A percentile compares a stretch with the other conserved stretches of the same genome.
Evolutionary conservation across 176 grass and related monocot species (phyloP).

Genomic region (Oryza punctata): DNA sequence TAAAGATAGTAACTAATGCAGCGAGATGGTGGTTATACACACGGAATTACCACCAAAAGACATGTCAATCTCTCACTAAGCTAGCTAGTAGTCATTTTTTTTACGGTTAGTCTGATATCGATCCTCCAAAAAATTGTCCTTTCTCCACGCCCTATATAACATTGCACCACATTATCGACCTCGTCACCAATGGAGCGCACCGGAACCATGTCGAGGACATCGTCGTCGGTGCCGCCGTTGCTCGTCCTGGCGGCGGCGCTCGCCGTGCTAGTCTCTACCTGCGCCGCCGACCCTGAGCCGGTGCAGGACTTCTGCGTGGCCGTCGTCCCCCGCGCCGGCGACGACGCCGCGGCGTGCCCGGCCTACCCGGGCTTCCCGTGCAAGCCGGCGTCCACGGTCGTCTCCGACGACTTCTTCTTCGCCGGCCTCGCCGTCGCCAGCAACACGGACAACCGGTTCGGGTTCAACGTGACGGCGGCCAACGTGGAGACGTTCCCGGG

Average conservation of each 20-base stretch:
- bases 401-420: conserved; percentile 89
- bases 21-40: not conserved
- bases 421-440: conserved; percentile 26
- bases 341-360: conserved; percentile 11
- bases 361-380: conserved; percentile 49
- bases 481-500: conserved; percentile 75
- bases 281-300: conserved; percentile 57
- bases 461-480: conserved; percentile 22
- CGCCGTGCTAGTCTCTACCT: conserved; percentile 14
- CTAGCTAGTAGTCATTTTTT: not conserved
- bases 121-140: not conserved
- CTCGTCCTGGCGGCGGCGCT: not conserved
- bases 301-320: conserved; percentile 91
- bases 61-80: not conserved
- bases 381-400: conserved; percentile 53
- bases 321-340: not conserved
- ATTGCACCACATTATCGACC: too few species aligned
- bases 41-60: conserved; percentile 17
- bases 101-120: too few species aligned
- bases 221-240: not conserved
- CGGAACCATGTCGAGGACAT: not conserved
- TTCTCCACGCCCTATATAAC: not conserved
- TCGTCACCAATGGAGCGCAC: not conserved
- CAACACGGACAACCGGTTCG: conserved; percentile 42
- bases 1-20: not conserved